phyloP scores from a whole-genome alignment of 75 land plant genomes.

The Sequoia sempervirens region DNA sequence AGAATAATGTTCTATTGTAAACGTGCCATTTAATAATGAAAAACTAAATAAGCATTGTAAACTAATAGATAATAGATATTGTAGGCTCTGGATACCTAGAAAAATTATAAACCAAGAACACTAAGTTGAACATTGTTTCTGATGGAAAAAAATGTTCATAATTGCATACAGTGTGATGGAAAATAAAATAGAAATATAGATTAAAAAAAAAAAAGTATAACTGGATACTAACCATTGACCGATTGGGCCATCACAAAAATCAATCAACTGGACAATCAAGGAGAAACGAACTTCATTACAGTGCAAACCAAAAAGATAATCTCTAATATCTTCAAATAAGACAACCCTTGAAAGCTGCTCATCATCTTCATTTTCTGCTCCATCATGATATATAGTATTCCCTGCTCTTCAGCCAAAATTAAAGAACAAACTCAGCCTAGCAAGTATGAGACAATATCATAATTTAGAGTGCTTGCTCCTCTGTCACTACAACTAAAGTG shows the following conservation, averaged over 20 bases:
- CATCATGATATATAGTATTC: slow-evolving; percentile 12
- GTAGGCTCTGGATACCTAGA: not conserved
- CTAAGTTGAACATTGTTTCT: not conserved
- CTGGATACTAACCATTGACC: slow-evolving; percentile 51
- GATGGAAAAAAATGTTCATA: not conserved
- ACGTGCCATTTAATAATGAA: not conserved
- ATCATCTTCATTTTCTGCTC: slow-evolving; percentile 40
- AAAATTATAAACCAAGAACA: not conserved
- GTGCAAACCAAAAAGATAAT: slow-evolving; percentile 64
- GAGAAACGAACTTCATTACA: slow-evolving; percentile 57
- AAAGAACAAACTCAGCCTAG: not conserved
- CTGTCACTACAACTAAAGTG: not conserved
- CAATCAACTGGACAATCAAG: slow-evolving; percentile 70
- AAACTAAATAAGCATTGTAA: not conserved
- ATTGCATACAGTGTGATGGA: not conserved
- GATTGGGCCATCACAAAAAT: slow-evolving; percentile 74
- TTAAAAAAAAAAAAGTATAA: not conserved
- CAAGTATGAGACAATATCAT: not conserved
- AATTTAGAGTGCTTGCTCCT: not conserved
- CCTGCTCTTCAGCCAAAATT: slow-evolving; percentile 31
- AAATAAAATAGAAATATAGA: not conserved
- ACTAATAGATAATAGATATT: not conserved
- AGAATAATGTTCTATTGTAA: not conserved
- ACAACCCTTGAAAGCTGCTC: slow-evolving; percentile 71
- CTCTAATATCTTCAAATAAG: slow-evolving; percentile 83